Evolutionary conservation across 2,329 filamentous ascomycete genomes (phyloP), one percentile per base, ranked within the genome.

Genomic region (Trichocomaceae sp.): DNA sequence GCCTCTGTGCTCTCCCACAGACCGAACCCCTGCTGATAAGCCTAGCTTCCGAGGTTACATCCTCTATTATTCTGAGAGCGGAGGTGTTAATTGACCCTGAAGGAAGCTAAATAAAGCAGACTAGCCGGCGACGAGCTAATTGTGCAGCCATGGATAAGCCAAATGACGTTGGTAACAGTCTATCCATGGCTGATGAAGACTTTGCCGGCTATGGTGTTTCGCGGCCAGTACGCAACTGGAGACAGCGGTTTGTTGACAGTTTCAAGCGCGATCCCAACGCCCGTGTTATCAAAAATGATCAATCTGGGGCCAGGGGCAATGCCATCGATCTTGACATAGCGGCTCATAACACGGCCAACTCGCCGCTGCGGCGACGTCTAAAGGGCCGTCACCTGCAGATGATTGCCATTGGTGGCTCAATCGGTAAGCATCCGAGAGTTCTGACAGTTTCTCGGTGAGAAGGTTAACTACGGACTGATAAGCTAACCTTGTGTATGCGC

Each of bases 341-440:
- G 0, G 80, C 79, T 1, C 69, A 73, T 15, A 78, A 78, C 44
- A 91, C 89, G 1, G 87, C 88, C 3, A 80, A 85, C 60, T 86
- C 88, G 46, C 83, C 86, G 7, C 78, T 97, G 50, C 83, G 87
- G 50, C 80, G 90, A 64, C 85, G 84, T 69, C 74, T 95, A 62
- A 93, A 95, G 73, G 84, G 85, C 19, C 80, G 90, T 47, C 92
- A 97, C 76, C 69, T 96, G 67, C 91, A 96, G 75, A 96, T 96
- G 92, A 96, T 96, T 77, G 92, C 92, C 13, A 95, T 96, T 62
- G 90, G 90, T 63, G 91, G 91, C 44, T 92, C 88, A 10, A 96
- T 96, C 64, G 88, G 87, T 83, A 75, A 54, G 45, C 19, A 39
- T 52, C 59, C 17, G 57, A 54, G 26, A 29, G 26, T 29, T 29